phyloP scores from a whole-genome alignment of 768 basidiomycete genomes.

The Boletus patriciae region DNA sequence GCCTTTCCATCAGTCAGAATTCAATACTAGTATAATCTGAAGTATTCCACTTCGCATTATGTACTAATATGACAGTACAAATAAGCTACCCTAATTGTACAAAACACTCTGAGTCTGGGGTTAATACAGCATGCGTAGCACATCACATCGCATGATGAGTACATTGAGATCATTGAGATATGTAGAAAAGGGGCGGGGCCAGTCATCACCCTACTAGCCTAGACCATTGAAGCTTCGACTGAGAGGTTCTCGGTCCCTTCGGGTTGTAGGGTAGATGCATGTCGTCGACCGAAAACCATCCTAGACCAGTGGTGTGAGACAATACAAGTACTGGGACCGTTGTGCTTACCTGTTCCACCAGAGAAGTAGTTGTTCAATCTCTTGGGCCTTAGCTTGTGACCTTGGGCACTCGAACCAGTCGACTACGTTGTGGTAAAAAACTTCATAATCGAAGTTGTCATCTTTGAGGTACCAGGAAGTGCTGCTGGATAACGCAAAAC shows the following conservation, averaged over 20 bases:
- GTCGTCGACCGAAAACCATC: background rate
- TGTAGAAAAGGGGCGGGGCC: background rate
- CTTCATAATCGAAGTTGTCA: slow-evolving; percentile 8
- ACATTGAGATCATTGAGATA: background rate
- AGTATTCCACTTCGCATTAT: too few relatives aligned
- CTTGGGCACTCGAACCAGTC: slow-evolving; percentile 14
- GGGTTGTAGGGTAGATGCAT: background rate
- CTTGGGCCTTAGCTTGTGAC: background rate
- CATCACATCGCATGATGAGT: background rate
- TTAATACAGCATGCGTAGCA: background rate
- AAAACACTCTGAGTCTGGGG: too few relatives aligned
- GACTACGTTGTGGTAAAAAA: slow-evolving; percentile 16
- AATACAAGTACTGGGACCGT: background rate
- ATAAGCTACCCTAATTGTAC: too few relatives aligned
- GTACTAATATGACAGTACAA: too few relatives aligned
- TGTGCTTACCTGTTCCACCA: slow-evolving; percentile 16
- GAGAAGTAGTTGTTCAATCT: slow-evolving; percentile 1
- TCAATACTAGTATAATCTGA: too few relatives aligned
- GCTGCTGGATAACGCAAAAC: slow-evolving; percentile 13
- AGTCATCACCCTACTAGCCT: too few relatives aligned
- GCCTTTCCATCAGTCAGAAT: too few relatives aligned
- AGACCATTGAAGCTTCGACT: background rate
- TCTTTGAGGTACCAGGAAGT: slow-evolving; percentile 5
- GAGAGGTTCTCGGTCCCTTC: background rate
- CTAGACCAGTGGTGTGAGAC: background rate